These are phyloP conservation scores for Mucor plumbeus DNA, from an alignment of 371 early-diverging fungal genomes.

Conservation along the genomic window DNA sequence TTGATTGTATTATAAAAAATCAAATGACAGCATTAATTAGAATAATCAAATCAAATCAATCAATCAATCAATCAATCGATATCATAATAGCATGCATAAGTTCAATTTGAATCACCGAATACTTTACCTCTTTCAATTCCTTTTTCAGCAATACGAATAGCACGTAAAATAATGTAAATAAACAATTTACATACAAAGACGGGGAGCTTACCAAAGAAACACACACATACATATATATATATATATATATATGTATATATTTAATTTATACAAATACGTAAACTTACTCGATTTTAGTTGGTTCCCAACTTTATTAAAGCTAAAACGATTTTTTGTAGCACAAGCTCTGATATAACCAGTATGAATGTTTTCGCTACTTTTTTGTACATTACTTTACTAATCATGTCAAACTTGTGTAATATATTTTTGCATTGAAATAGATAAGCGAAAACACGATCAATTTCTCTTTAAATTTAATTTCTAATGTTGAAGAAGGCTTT, in stretches of 20 bases:
- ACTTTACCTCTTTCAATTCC: background rate
- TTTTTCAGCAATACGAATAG: too few species aligned
- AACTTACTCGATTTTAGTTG: background rate
- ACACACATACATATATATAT: too few species aligned
- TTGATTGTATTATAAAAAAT: too few species aligned
- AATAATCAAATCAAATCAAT: background rate
- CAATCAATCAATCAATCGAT: background rate
- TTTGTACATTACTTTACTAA: background rate
- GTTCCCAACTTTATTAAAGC: background rate
- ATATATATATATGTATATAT: too few species aligned
- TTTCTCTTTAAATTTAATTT: background rate
- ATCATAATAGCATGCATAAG: background rate
- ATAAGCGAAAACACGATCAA: background rate
- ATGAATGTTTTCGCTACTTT: background rate
- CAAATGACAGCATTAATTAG: background rate
- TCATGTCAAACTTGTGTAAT: background rate
- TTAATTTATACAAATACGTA: constrained; percentile 2
- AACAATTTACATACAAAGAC: too few species aligned
- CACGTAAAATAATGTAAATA: background rate
- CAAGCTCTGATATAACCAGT: background rate
- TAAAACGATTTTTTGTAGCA: background rate
- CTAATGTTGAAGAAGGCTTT: background rate
- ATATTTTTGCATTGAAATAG: background rate
- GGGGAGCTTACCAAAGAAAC: too few species aligned
- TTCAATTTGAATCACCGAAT: background rate